These are phyloP conservation scores for Monoraphidium neglectum DNA, from an alignment of 139 green algal species.

Conservation along the genomic window DNA sequence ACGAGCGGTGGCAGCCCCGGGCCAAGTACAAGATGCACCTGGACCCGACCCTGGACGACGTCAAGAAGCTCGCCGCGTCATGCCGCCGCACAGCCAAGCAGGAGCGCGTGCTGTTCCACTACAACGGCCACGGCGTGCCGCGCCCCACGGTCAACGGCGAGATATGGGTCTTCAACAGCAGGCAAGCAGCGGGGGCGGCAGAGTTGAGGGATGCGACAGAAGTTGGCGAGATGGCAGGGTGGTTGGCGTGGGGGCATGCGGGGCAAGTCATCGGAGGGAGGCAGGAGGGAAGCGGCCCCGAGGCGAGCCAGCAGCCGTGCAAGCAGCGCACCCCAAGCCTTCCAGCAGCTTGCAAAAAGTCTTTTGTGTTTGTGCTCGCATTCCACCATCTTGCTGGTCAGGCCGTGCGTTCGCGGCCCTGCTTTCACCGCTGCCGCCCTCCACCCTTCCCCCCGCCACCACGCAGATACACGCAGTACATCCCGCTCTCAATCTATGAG, in stretches of 20 bases:
- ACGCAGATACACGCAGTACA: constrained; percentile 97
- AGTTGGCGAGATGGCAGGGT: too few species aligned
- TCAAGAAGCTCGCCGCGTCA: constrained; percentile 93
- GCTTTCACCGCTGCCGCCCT: background rate
- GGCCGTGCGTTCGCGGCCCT: background rate
- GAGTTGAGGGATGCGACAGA: background rate
- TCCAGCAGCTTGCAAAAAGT: background rate
- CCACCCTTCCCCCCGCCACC: background rate
- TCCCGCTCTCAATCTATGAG: constrained; percentile 97
- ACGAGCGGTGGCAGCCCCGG: constrained; percentile 98
- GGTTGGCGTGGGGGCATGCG: too few species aligned
- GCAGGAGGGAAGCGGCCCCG: too few species aligned
- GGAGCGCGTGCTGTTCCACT: constrained; percentile 98
- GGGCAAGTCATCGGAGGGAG: too few species aligned
- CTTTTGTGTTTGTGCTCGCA: background rate
- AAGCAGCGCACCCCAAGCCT: too few species aligned
- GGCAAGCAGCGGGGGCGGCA: constrained; percentile 20
- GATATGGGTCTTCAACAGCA: constrained; percentile 96
- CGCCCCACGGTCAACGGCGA: constrained; percentile 97
- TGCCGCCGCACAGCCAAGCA: constrained; percentile 87
- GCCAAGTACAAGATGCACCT: constrained; percentile 97
- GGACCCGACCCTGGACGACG: constrained; percentile 97
- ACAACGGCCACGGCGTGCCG: constrained; percentile 99
- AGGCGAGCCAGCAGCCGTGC: too few species aligned
- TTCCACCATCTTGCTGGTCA: background rate